Evolutionary conservation across 2,329 filamentous ascomycete genomes (phyloP), one percentile per base, ranked within the genome.

Genomic region (Colletotrichum godetiae): DNA sequence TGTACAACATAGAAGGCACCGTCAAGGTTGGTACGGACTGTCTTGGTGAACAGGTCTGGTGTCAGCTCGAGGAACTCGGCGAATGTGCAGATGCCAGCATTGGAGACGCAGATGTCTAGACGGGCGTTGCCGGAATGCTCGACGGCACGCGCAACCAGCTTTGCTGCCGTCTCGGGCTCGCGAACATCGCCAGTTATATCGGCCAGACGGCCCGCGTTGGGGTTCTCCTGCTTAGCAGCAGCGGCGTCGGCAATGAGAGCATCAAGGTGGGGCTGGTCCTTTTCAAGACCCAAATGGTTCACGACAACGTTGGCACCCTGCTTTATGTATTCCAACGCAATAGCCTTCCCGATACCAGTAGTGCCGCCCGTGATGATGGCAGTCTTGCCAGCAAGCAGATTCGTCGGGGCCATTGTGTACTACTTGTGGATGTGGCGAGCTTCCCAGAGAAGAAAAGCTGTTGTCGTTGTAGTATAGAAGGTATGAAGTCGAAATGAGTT

Each of bases 1-100:
- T 97, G 95, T 27, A 93, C 92, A 46, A 94, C 89, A 85, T 95
- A 95, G 85, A 97, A 97, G n/a, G 95, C 93, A 57, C 95, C 95
- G 76, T 92, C 91, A 76, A 98, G 91, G 83, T 98, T 98, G 62
- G 94, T 96, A 49, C 89, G 86, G 53, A 97, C 86, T 3, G 95
- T 97, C 67, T 87, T 86, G 74, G 89, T 84, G 79, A 95, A 93
- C 67, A 97, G 90, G 69, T 92, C 89, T 1, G 91, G 88, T 11
- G 90, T 87, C 56, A 97, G 88, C 24, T 92, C 91, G 29, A 98
- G 84, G 79, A 98, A 97, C 76, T 97, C 94, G 72, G 93, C 92
- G 83, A 98, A 98, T 75, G 93, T 89, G 86, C 95, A 98, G 72
- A 98, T 89, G 7, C 95, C 95, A 4, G 95, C 95, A 84, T 98